Evolutionary conservation across 208 protist genomes (phyloP), one percentile per base, ranked within the genome.

Genomic region (Leishmania tarentolae): DNA sequence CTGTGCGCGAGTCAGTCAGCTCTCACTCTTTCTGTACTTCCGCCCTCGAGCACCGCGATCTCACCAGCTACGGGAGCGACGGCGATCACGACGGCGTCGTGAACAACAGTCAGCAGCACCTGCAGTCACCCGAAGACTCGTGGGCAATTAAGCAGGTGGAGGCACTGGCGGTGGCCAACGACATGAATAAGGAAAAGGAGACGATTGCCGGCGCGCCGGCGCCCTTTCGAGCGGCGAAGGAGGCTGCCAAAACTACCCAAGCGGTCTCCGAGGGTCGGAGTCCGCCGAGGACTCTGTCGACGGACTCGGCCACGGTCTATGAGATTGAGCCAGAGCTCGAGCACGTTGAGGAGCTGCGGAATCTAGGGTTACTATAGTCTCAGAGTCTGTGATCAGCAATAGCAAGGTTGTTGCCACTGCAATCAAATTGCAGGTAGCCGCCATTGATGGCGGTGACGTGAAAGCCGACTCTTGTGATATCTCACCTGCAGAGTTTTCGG

Each of bases 21-120:
- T 31, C 44, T 21, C 72, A 52, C n/a, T 76, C 72, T 35, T 63
- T 61, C 72, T 63, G 52, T 52, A 31, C 72, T 1, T 31, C 72
- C 72, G 61, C 46, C 35, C 31, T 31, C 35, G 72, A 53, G 46
- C 44, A 76, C 72, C 72, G 72, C 46, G 63, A 61, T 52, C 31
- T 40, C 35, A 47, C 50, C 52, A 31, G 72, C 72, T 46, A 4
- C 72, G 35, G 28, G 31, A 76, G 52, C 35, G 31, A 42, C 72
- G n/a, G 46, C 72, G 52, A 56, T 52, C 31, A 15, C 47, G 47
- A 46, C 24, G n/a, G 15, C 66, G 8, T 56, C 28, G 70, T 7
- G 70, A 7, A 37, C 70, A 7, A 37, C 28, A 28, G 46, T 35
- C n/a, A 7, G 31, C 72, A 31, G 44, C 47, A 47, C 47, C 19